Conservation (phyloP, 257 asterid genomes). For the Lycium barbarum region DNA sequence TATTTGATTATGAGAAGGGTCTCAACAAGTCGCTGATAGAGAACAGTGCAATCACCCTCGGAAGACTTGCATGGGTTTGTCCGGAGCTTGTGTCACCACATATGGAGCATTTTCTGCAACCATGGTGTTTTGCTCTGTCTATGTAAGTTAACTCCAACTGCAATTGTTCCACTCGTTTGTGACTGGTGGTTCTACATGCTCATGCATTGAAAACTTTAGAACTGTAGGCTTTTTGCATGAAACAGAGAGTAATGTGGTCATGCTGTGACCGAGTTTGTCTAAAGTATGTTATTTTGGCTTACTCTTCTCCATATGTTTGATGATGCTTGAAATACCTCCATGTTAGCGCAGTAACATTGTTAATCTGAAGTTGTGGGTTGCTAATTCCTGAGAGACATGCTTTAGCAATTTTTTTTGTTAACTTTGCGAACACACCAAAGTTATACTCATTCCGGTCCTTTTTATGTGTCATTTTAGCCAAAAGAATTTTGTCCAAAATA, state of each 20-base stretch:
- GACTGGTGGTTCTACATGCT: conserved; percentile 4
- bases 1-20: conserved; percentile 55
- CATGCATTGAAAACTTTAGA: conserved; percentile 19
- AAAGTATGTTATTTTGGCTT: neutral
- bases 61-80: conserved; percentile 93
- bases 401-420: neutral
- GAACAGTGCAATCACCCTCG: conserved; percentile 93
- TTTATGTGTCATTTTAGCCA: neutral
- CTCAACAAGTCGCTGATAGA: conserved; percentile 89
- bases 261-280: neutral
- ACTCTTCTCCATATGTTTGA: neutral
- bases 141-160: conserved; percentile 56
- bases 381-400: neutral
- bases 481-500: neutral
- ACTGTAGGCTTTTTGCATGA: conserved; percentile 16
- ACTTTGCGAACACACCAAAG: neutral
- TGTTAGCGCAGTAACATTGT: neutral
- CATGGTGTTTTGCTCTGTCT: conserved; percentile 91
- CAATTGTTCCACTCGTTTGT: neutral
- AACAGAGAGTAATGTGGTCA: neutral
- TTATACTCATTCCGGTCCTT: neutral
- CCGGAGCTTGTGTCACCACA: conserved; percentile 94
- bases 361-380: conserved; percentile 16
- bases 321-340: neutral
- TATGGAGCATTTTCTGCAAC: conserved; percentile 97